Evolutionary conservation across 768 basidiomycete genomes (phyloP).

Genomic region (Cystobasidium onofrii): DNA sequence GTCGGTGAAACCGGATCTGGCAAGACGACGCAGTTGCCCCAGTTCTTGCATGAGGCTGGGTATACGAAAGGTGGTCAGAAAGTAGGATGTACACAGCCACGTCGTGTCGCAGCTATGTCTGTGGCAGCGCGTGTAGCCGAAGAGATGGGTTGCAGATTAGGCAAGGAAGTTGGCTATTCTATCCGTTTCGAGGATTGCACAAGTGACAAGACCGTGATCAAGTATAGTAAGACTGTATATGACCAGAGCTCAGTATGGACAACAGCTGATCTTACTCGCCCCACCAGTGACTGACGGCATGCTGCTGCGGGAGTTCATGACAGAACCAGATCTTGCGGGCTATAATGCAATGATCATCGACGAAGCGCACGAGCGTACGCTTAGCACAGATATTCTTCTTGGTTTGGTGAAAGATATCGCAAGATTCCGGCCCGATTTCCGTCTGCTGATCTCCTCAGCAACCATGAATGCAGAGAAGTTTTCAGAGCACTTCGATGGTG

Average conservation of each 20-base stretch:
- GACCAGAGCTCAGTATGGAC: background rate
- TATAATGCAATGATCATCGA: constrained; percentile 95
- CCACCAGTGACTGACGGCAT: constrained; percentile 88
- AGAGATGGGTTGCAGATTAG: constrained; percentile 94
- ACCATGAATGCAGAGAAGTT: constrained; percentile 98
- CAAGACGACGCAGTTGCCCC: constrained; percentile 95
- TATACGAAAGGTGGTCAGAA: constrained; percentile 80
- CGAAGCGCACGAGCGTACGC: constrained; percentile 93
- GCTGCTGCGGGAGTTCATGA: constrained; percentile 91
- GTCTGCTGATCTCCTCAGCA: constrained; percentile 86
- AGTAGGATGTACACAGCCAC: constrained; percentile 93
- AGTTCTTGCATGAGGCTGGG: constrained; percentile 94
- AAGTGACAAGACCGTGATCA: constrained; percentile 94
- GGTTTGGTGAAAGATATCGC: constrained; percentile 99
- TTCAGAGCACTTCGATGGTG: constrained; percentile 90
- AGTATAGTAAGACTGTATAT: constrained; percentile 54
- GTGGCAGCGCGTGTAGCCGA: constrained; percentile 98
- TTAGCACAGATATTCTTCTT: constrained; percentile 97
- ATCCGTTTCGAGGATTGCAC: constrained; percentile 99
- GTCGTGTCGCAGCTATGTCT: constrained; percentile 97
- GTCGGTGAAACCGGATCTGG: constrained; percentile 98
- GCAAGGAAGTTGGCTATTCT: constrained; percentile 98
- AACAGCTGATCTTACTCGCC: background rate
- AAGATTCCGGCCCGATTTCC: constrained; percentile 86
- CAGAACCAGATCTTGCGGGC: constrained; percentile 90